Conservation (phyloP, 352 stramenopile genomes). For the Globisporangium carolinianum region DNA sequence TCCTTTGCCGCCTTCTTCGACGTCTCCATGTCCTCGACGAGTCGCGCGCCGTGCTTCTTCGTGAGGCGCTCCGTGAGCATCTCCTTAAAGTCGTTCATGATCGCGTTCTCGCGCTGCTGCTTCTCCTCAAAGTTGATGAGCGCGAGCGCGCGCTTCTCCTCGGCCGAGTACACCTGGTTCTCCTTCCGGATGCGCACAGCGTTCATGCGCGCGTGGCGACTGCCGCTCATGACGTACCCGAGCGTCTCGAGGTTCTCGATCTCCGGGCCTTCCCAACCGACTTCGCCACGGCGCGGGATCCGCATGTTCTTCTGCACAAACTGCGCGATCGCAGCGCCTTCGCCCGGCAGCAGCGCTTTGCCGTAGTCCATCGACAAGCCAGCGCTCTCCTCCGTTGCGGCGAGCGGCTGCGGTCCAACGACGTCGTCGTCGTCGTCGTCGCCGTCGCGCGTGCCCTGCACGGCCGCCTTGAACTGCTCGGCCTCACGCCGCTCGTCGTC, state of each 20-base stretch:
- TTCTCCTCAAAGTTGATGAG: slow-evolving; percentile 99
- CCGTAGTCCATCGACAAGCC: slow-evolving; percentile 83
- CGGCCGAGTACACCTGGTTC: slow-evolving; percentile 98
- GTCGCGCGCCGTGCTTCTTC: slow-evolving; percentile 82
- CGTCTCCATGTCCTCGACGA: slow-evolving; percentile 83
- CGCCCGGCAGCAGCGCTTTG: slow-evolving; percentile 89
- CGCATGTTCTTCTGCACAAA: slow-evolving; percentile 99
- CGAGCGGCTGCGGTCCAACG: slow-evolving; percentile 79
- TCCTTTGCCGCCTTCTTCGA: slow-evolving; percentile 39
- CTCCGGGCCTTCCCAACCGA: slow-evolving; percentile 94
- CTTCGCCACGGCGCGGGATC: slow-evolving; percentile 97
- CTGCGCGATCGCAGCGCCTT: slow-evolving; percentile 93
- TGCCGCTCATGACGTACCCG: slow-evolving; percentile 97
- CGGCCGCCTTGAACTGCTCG: slow-evolving; percentile 82
- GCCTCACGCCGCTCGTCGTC: slow-evolving; percentile 74
- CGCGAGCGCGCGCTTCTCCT: slow-evolving; percentile 97
- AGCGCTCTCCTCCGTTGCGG: slow-evolving; percentile 37
- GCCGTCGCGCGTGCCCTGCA: slow-evolving; percentile 53
- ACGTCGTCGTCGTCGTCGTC: slow-evolving; percentile 80
- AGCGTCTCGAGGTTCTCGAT: slow-evolving; percentile 95
- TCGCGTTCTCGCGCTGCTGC: slow-evolving; percentile 96
- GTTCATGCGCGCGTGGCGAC: slow-evolving; percentile 98
- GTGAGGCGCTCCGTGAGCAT: slow-evolving; percentile 87
- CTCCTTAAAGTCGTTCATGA: slow-evolving; percentile 96
- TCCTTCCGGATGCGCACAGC: slow-evolving; percentile 98